Evolutionary conservation across 176 grass and related monocot species (phyloP), one percentile per base, ranked within the genome.

Genomic region (Calamus simplicifolius): DNA sequence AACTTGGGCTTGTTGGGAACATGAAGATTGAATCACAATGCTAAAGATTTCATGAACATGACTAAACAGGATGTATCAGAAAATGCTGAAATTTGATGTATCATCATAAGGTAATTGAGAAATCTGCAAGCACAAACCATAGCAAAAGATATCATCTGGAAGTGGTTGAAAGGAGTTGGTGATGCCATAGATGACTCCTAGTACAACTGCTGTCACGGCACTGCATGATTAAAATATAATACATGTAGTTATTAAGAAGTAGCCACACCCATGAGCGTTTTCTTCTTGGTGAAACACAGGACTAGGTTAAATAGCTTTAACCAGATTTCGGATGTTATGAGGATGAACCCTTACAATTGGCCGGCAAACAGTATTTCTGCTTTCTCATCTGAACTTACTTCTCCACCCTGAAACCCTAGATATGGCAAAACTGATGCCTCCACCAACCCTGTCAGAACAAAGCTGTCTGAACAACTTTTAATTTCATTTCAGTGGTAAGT

Each of bases 381-480:
- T 67, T 91, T 98, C 81, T 92, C 75, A 72, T 98, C 84, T 56
- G 81, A 51, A 49, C 78, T 85, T 67, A 81, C 71, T 27, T 82
- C 87, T 1, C 61, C 35, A 68, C 49, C 77, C 62, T 80, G 31
- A 56, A 76, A 92, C n/a, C 93, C 84, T 18, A 88, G 16, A 27
- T 88, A 92, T 12, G 69, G 52, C 81, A 98, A 62, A 64, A 73
- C 69, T 4, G 75, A 66, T 74, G 85, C 77, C 75, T 91, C 87
- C 66, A 88, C 69, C 49, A 90, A 85, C 48, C 93, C 93, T 88
- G 93, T 88, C 63, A 91, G 70, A 87, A 88, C 69, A 88, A 97
- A 88, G 77, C 93, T 98, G 87, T 88, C 87, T 91, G 80, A 82
- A 92, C 62, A 88, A 90, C 54, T 70, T 48, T 98, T 81, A 98